These are phyloP conservation scores for Flaveria ramosissima DNA, from an alignment of 129 eudicot genomes.

Conservation along the genomic window DNA sequence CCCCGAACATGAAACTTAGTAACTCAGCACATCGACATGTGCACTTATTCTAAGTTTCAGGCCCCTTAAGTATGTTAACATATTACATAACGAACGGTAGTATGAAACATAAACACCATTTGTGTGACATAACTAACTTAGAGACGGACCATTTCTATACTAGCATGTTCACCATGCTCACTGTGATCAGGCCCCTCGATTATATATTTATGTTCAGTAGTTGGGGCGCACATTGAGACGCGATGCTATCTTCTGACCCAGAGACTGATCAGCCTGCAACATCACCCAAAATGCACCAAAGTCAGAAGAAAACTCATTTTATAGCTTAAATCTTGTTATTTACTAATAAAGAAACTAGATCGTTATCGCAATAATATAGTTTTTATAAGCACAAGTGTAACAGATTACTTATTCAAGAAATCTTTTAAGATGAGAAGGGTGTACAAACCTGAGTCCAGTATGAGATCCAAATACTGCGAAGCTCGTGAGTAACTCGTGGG, in stretches of 20 bases:
- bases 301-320: neutral
- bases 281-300: constrained; percentile 6
- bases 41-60: constrained; percentile 41
- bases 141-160: constrained; percentile 37
- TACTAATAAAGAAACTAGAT: neutral
- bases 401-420: no score
- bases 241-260: constrained; percentile 88
- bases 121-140: constrained; percentile 16
- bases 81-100: constrained; percentile 25
- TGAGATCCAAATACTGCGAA: constrained; percentile 84
- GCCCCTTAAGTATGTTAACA: constrained; percentile 30
- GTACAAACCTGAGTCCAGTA: constrained; percentile 72
- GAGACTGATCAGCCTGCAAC: constrained; percentile 72
- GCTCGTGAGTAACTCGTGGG: constrained; percentile 87
- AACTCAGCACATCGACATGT: constrained; percentile 34
- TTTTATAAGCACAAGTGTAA: neutral
- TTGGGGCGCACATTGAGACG: constrained; percentile 81
- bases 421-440: neutral
- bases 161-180: constrained; percentile 33
- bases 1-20: constrained; percentile 37
- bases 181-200: constrained; percentile 23
- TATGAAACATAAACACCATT: constrained; percentile 25
- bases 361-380: neutral
- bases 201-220: constrained; percentile 44
- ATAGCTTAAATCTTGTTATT: neutral